A percentile compares a stretch with the other conserved stretches of the same genome.
Evolutionary conservation across 768 basidiomycete genomes (phyloP).

Genomic region (Mycena metata): DNA sequence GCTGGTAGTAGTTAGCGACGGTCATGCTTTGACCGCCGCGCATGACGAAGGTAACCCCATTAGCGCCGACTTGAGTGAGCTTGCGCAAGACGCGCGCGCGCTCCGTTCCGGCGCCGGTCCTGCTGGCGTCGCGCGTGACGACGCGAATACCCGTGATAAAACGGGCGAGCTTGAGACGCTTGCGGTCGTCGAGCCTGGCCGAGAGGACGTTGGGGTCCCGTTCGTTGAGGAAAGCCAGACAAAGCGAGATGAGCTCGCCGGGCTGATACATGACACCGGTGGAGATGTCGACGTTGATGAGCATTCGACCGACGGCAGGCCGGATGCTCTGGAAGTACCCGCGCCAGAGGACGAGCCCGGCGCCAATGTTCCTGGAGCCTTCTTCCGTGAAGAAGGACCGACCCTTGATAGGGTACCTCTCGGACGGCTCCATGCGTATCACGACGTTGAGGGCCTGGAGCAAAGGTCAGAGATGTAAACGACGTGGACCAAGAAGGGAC

Average conservation of each 20-base stretch:
- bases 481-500: neutral
- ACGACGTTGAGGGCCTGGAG: conserved; percentile 79
- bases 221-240: conserved; percentile 67
- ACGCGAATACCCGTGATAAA: conserved; percentile 56
- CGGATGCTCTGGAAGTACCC: conserved; percentile 87
- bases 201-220: conserved; percentile 53
- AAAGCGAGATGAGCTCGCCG: conserved; percentile 70
- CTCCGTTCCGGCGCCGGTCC: conserved; percentile 26
- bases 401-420: conserved; percentile 77
- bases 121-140: conserved; percentile 43
- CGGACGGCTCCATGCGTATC: conserved; percentile 79
- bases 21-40: conserved; percentile 60
- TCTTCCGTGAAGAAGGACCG: conserved; percentile 79
- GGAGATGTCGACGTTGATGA: conserved; percentile 84
- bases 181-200: conserved; percentile 62
- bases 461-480: neutral
- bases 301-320: conserved; percentile 71
- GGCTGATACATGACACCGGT: conserved; percentile 82
- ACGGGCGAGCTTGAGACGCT: conserved; percentile 55
- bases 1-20: conserved; percentile 55
- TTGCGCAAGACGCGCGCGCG: conserved; percentile 67
- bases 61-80: conserved; percentile 65
- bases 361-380: conserved; percentile 67
- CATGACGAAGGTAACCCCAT: conserved; percentile 60
- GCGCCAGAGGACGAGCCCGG: conserved; percentile 79